Evolutionary conservation across 441 rosid species (phyloP).

Genomic region (Isatis lusitanica): DNA sequence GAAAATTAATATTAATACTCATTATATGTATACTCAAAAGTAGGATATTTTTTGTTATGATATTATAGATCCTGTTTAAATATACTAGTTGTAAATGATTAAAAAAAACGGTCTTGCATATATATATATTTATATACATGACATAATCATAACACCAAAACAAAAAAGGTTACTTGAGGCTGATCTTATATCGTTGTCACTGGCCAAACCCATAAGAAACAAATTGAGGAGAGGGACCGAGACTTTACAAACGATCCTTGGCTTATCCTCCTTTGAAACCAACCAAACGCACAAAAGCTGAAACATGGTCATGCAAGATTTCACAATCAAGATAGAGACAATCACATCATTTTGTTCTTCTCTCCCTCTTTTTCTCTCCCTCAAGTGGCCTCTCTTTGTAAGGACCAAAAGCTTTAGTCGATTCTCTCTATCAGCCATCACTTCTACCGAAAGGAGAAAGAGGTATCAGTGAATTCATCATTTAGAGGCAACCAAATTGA

Average conservation of each 20-base stretch:
- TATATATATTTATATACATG: not conserved
- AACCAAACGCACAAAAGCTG: conserved; percentile 30
- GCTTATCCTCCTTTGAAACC: conserved; percentile 24
- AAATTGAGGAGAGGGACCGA: conserved; percentile 5
- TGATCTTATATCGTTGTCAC: conserved; percentile 23
- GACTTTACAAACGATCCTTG: conserved; percentile 21
- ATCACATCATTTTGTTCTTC: conserved; percentile 27
- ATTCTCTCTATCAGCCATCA: conserved; percentile 28
- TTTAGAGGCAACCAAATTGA: conserved; percentile 22
- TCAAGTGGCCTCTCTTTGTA: conserved; percentile 32
- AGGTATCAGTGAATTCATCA: conserved; percentile 11
- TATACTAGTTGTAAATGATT: not conserved
- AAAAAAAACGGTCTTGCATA: not conserved
- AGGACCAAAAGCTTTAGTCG: conserved; percentile 29
- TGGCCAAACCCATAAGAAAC: conserved; percentile 25
- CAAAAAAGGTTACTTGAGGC: not conserved
- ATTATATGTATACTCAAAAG: too few relatives aligned
- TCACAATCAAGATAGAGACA: conserved; percentile 27
- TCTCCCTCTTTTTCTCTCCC: not conserved
- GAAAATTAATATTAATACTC: too few relatives aligned
- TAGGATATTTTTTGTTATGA: too few relatives aligned
- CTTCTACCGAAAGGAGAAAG: conserved; percentile 30
- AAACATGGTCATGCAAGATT: conserved; percentile 26
- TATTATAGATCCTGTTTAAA: too few relatives aligned
- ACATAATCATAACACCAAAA: conserved; percentile 17